Base-by-base conservation (phyloP, 2,329 filamentous ascomycete genomes). In the Trichoderma citrinoviride region DNA sequence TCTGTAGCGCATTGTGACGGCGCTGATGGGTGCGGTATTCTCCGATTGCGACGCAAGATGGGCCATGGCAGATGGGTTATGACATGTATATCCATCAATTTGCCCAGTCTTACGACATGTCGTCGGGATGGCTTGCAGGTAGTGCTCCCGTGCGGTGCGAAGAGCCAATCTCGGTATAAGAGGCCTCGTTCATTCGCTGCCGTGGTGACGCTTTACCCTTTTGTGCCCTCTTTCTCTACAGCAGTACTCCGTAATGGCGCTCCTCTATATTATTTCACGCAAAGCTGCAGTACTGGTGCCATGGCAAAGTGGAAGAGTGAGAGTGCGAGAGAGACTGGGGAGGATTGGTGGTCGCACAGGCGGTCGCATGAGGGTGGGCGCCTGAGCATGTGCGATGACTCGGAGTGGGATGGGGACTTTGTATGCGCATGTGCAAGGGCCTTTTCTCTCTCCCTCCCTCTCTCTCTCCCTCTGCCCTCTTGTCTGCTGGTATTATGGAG, bases 281-380 rank as follows among this genome's bases (percentile, higher is more conserved):
- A 62, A 40, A 62, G 33, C n/a, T 62, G 60, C 58, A 62, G 27
- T 8, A 33, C 10, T 54, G 15, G 41, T 49, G 40, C 10, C 33
- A 37, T 37, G 33, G 33, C 25, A 29, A 61, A 29, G 27, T 19
- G 21, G 25, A 44, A 6, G 12, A 49, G 25, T 37, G 49, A 62
- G 60, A 37, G 1, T 5, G 49, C 40, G 40, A 50, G 49, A 29
- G 49, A 14, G 33, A 37, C 14, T 37, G 44, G 56, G 56, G 47
- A 54, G 37, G 60, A 46, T n/a, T n/a, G n/a, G n/a, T 37, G 60
- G 60, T 41, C 60, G 60, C 60, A 54, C 49, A 53, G 49, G 27
- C 60, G 60, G 60, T 54, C 60, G 60, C 60, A 62, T 62, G 41
- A 40, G 21, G 25, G 47, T 44, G 47, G 47, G 47, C 47, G 60